Evolutionary conservation across 768 basidiomycete genomes (phyloP).

Genomic region (Pleurotus salmoneostramineus): DNA sequence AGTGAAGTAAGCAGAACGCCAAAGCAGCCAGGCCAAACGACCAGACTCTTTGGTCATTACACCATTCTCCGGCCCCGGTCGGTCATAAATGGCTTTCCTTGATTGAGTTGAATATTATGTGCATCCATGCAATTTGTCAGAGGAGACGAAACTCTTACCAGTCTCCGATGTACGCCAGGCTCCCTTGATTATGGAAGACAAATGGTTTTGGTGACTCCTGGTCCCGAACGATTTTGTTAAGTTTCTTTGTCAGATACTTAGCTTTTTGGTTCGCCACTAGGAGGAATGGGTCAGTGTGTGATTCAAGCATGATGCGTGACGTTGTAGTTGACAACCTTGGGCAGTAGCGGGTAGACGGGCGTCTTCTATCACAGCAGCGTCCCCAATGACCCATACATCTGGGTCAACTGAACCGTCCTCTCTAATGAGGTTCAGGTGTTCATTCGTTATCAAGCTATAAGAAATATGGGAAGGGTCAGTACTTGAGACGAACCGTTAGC

Average conservation of each 20-base stretch:
- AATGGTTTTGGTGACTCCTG: constrained; percentile 48
- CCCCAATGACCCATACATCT: constrained; percentile 82
- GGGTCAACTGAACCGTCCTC: constrained; percentile 49
- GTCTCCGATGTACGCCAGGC: constrained; percentile 76
- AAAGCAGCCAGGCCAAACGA: constrained; percentile 72
- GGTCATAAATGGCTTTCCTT: constrained; percentile 79
- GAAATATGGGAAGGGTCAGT: background rate
- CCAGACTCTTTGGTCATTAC: constrained; percentile 60
- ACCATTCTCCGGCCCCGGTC: constrained; percentile 44
- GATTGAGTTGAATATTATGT: background rate
- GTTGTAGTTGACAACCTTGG: constrained; percentile 46
- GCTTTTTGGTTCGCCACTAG: constrained; percentile 78
- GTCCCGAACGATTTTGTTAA: constrained; percentile 61
- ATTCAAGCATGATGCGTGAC: background rate
- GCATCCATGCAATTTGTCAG: background rate
- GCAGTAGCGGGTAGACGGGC: constrained; percentile 77
- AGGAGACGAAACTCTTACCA: constrained; percentile 35
- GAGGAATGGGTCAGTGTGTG: background rate
- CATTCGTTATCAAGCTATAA: constrained; percentile 39
- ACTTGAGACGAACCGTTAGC: background rate
- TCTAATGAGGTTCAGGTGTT: constrained; percentile 59
- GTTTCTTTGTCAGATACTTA: constrained; percentile 57
- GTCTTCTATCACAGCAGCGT: constrained; percentile 59
- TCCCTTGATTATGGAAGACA: constrained; percentile 68
- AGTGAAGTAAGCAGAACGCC: constrained; percentile 80